Conservation (phyloP, 1,139 yeast genomes). For the Meyerozyma elateridarum region DNA sequence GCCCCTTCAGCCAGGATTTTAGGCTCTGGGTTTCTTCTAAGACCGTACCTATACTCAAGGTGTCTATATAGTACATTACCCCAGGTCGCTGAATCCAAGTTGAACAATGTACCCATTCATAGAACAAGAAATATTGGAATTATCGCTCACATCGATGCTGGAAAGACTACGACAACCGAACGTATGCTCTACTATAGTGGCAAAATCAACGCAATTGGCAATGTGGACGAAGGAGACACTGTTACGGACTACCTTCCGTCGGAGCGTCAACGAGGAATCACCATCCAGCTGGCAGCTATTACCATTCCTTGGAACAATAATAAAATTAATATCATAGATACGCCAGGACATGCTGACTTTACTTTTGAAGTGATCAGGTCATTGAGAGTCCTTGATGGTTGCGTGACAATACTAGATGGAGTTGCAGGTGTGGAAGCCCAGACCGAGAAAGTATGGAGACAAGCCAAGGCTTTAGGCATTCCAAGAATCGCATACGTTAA, state of each 20-base stretch:
- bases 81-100: conserved; percentile 12
- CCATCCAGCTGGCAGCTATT: conserved; percentile 95
- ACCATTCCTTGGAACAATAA: conserved; percentile 80
- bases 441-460: conserved; percentile 95
- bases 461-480: conserved; percentile 60
- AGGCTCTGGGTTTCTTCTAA: too few relatives aligned
- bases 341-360: conserved; percentile 99
- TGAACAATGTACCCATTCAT: conserved; percentile 25
- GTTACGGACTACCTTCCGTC: conserved; percentile 90
- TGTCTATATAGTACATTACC: too few relatives aligned
- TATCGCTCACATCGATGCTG: conserved; percentile 88
- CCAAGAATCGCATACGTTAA: conserved; percentile 81
- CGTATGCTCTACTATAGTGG: conserved; percentile 90
- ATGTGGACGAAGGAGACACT: conserved; percentile 96
- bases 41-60: too few relatives aligned
- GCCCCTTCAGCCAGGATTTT: too few relatives aligned
- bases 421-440: conserved; percentile 99
- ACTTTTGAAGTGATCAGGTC: conserved; percentile 92
- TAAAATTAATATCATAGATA: conserved; percentile 82
- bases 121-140: conserved; percentile 69
- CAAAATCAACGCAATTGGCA: conserved; percentile 73
- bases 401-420: conserved; percentile 86
- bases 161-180: conserved; percentile 86
- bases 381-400: conserved; percentile 87
- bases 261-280: conserved; percentile 89